A percentile compares a stretch with the other conserved stretches of the same genome.
Conservation (phyloP, 352 stramenopile genomes). For the Globisporangium polare region DNA sequence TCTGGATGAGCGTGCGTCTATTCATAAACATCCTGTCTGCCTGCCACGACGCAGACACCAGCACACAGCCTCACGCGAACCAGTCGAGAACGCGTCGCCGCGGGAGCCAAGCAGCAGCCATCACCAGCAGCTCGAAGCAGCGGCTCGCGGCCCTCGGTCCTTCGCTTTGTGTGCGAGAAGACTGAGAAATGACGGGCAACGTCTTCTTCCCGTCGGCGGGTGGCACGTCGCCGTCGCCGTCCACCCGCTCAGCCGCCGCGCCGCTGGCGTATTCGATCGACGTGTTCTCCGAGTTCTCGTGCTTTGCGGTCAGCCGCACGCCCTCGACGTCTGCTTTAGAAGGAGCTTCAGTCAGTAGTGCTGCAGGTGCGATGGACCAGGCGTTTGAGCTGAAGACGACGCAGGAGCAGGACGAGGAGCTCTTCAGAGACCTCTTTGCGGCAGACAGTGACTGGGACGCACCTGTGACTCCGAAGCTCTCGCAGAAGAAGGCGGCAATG, state of each 20-base stretch:
- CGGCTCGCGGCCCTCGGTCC: no score
- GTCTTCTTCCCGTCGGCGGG: conserved; percentile 12
- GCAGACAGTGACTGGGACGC: conserved; percentile 27
- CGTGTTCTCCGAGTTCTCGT: conserved; percentile 52
- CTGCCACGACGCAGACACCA: neutral
- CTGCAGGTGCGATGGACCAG: conserved; percentile 4
- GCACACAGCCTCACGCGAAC: neutral
- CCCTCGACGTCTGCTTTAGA: conserved; percentile 15
- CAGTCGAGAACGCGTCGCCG: conserved; percentile 2
- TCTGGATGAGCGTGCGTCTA: neutral
- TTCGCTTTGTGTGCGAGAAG: neutral
- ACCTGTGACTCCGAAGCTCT: neutral
- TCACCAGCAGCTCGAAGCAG: neutral
- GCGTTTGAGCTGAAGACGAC: conserved; percentile 6
- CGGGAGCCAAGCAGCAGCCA: neutral
- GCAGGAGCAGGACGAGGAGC: conserved; percentile 54
- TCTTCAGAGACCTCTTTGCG: conserved; percentile 63
- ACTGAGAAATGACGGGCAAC: conserved; percentile 11
- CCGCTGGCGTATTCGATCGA: conserved; percentile 41
- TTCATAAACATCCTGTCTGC: neutral
- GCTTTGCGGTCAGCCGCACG: conserved; percentile 29
- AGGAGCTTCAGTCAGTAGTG: neutral
- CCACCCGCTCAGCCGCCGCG: neutral
- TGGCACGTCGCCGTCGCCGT: neutral
- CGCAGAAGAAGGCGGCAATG: neutral